Evolutionary conservation across 108 stramenopile genomes (phyloP).

Genomic region (Nitzschia sp.): DNA sequence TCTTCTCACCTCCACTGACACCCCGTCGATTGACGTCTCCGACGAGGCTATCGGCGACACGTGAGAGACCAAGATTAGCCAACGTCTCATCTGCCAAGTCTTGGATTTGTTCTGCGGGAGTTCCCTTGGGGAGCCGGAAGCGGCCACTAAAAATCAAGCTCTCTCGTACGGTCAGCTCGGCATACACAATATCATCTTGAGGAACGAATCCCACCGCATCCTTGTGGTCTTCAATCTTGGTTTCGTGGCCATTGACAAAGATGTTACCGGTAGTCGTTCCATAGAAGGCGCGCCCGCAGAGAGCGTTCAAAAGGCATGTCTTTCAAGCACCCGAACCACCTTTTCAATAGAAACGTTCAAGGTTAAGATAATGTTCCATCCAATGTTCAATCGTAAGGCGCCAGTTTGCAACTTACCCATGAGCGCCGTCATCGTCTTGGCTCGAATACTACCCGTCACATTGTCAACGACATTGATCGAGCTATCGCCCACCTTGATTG

Average conservation of each 20-base stretch:
- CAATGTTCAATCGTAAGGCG: neutral
- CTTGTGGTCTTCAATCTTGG: conserved; percentile 28
- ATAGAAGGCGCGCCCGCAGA: conserved; percentile 64
- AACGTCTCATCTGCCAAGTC: conserved; percentile 58
- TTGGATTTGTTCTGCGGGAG: conserved; percentile 37
- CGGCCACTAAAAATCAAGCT: conserved; percentile 52
- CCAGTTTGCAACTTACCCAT: conserved; percentile 18
- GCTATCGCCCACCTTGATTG: conserved; percentile 36
- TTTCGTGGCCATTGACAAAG: conserved; percentile 53
- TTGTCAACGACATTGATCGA: conserved; percentile 38
- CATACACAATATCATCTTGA: conserved; percentile 66
- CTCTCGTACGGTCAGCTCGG: conserved; percentile 68
- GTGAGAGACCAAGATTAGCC: conserved; percentile 58
- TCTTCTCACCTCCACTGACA: conserved; percentile 60
- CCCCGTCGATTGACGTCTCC: conserved; percentile 61
- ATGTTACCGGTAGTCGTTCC: conserved; percentile 58
- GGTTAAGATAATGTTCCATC: neutral
- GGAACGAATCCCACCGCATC: conserved; percentile 58
- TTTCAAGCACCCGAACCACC: conserved; percentile 52
- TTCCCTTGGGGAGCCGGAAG: conserved; percentile 44
- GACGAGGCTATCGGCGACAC: conserved; percentile 57
- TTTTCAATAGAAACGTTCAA: neutral
- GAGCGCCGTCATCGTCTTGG: conserved; percentile 51
- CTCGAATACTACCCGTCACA: conserved; percentile 44
- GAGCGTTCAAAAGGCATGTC: conserved; percentile 62